Percentiles rank a stretch among this genome's conserved stretches.
phyloP scores from a whole-genome alignment of 73 alveolate genomes.

The Paramecium tetraurelia region DNA sequence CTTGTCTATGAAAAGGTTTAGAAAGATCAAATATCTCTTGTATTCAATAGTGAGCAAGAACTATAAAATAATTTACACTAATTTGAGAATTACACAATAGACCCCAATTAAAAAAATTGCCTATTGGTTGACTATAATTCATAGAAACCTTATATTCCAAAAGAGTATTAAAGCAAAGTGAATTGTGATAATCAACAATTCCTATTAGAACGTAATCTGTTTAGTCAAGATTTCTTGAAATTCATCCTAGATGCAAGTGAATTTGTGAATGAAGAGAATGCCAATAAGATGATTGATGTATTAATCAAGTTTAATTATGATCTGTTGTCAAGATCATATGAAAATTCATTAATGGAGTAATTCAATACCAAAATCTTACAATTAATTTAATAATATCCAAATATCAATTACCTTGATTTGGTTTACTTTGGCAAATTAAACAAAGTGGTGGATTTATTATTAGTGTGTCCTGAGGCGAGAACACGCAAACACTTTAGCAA shows the following conservation, averaged over 20 bases:
- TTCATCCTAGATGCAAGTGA: neutral
- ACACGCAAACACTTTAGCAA: constrained; percentile 23
- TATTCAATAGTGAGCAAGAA: constrained; percentile 27
- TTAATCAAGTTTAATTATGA: constrained; percentile 18
- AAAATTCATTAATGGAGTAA: neutral
- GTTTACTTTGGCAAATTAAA: neutral
- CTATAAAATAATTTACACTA: constrained; percentile 4
- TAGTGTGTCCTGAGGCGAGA: constrained; percentile 5
- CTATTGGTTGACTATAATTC: constrained; percentile 37
- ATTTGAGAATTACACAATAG: neutral
- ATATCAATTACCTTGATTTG: neutral
- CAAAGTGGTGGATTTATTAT: neutral
- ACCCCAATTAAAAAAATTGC: neutral
- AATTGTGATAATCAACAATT: constrained; percentile 43
- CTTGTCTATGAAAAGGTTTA: constrained; percentile 89
- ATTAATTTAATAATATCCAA: neutral
- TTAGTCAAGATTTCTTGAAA: neutral
- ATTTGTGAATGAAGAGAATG: neutral
- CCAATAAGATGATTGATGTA: neutral
- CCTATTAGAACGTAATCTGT: neutral
- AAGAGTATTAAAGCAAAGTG: constrained; percentile 2
- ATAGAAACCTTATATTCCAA: constrained; percentile 18
- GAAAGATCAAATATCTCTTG: constrained; percentile 68
- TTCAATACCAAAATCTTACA: neutral
- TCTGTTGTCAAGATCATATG: constrained; percentile 11